Evolutionary conservation across 73 alveolate genomes (phyloP).

Genomic region (Tetrahymena borealis): DNA sequence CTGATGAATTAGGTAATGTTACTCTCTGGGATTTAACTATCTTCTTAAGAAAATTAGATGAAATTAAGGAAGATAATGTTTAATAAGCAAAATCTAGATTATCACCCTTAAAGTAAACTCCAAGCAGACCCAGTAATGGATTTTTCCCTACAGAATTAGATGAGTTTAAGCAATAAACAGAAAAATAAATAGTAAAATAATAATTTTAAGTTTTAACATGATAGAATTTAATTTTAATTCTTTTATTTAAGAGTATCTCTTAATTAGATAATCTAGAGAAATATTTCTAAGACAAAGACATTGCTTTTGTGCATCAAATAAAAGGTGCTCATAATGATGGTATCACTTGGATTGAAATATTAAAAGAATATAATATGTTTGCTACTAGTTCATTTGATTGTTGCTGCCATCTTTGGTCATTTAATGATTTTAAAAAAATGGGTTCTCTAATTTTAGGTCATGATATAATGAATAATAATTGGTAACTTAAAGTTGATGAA

Average conservation of each 20-base stretch:
- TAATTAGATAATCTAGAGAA: background rate
- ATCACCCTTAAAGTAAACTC: slow-evolving; percentile 36
- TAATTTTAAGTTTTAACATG: slow-evolving; percentile 25
- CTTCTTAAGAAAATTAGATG: slow-evolving; percentile 65
- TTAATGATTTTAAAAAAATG: slow-evolving; percentile 52
- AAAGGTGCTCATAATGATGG: slow-evolving; percentile 92
- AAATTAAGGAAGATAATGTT: slow-evolving; percentile 54
- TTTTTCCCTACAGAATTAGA: background rate
- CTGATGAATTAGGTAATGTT: slow-evolving; percentile 97
- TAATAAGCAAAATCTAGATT: slow-evolving; percentile 14
- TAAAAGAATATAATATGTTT: slow-evolving; percentile 66
- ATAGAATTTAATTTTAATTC: slow-evolving; percentile 25
- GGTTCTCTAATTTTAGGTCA: slow-evolving; percentile 91
- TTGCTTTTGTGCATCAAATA: background rate
- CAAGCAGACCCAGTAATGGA: background rate
- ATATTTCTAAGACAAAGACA: background rate
- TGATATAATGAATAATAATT: slow-evolving; percentile 57
- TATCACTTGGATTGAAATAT: slow-evolving; percentile 80
- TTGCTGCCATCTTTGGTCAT: slow-evolving; percentile 88
- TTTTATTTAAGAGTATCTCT: background rate
- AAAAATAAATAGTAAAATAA: slow-evolving; percentile 25
- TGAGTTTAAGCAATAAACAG: slow-evolving; percentile 16
- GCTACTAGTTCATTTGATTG: slow-evolving; percentile 91
- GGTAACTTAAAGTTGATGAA: slow-evolving; percentile 83
- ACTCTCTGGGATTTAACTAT: slow-evolving; percentile 79